phyloP scores from a whole-genome alignment of 148 eudicot genomes.

The Chenopodium formosanum region DNA sequence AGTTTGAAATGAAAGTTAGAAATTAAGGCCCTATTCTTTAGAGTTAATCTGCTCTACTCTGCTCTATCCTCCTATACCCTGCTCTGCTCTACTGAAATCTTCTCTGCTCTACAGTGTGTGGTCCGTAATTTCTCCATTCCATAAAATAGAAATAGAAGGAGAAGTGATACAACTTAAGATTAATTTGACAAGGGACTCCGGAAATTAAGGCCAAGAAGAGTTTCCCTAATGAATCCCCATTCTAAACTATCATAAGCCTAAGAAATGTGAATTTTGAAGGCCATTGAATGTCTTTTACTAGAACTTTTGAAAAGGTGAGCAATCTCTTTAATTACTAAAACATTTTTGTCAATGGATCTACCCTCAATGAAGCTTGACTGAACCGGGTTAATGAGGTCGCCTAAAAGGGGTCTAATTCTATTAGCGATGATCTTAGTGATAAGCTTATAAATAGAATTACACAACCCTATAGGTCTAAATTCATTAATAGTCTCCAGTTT shows the following conservation, averaged over 20 bases:
- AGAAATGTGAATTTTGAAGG: background rate
- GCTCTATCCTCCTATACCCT: too few species aligned
- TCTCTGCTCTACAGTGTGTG: too few species aligned
- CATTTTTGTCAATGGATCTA: background rate
- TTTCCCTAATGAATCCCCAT: background rate
- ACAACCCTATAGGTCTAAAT: background rate
- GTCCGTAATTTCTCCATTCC: background rate
- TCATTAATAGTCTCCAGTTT: background rate
- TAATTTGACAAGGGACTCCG: accelerated
- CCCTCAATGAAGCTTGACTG: background rate
- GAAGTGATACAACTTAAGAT: background rate
- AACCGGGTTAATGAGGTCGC: background rate
- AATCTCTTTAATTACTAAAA: background rate
- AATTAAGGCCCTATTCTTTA: too few species aligned
- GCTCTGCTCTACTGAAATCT: too few species aligned
- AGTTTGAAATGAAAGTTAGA: too few species aligned
- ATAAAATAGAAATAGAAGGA: background rate
- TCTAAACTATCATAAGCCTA: background rate
- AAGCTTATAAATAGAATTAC: background rate
- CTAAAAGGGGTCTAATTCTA: background rate
- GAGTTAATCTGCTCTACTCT: too few species aligned
- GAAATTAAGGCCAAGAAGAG: background rate
- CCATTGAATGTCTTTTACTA: background rate
- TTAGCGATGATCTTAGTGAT: background rate
- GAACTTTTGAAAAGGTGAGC: background rate